These are phyloP conservation scores for Eutypella sp. DNA, from an alignment of 2,329 filamentous ascomycete species.

Conservation along the genomic window DNA sequence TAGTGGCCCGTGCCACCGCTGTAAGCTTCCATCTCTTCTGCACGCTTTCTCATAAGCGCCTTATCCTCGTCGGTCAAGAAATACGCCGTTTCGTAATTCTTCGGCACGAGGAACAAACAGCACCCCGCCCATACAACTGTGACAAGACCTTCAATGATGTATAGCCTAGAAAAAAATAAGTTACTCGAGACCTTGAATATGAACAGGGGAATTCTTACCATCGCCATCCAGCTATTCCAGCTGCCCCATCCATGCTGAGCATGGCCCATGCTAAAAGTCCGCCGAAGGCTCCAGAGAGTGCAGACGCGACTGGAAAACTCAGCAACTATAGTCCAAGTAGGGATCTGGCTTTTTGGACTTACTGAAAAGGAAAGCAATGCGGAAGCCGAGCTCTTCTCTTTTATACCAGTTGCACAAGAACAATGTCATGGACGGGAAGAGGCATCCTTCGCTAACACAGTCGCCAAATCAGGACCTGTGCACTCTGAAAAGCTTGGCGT, in stretches of 20 bases:
- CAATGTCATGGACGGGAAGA: slow-evolving; percentile 24
- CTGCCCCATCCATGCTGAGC: slow-evolving; percentile 22
- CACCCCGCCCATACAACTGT: slow-evolving; percentile 11
- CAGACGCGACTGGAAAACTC: slow-evolving; percentile 15
- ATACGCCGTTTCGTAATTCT: slow-evolving; percentile 15
- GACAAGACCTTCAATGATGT: slow-evolving; percentile 18
- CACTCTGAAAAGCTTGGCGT: no score
- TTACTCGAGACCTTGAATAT: no score
- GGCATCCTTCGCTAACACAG: slow-evolving; percentile 17
- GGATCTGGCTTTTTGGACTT: no score
- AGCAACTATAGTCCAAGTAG: background rate
- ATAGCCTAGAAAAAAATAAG: no score
- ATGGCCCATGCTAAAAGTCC: slow-evolving; percentile 22
- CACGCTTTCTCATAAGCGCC: slow-evolving; percentile 14
- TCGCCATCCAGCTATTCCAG: slow-evolving; percentile 21
- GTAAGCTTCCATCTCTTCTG: slow-evolving; percentile 18
- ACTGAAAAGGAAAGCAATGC: slow-evolving; percentile 23
- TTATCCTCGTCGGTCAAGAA: slow-evolving; percentile 16
- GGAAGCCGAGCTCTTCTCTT: slow-evolving; percentile 22
- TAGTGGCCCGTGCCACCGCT: slow-evolving; percentile 19
- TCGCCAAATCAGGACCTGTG: background rate
- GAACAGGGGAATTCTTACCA: no score
- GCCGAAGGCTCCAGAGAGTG: slow-evolving; percentile 23
- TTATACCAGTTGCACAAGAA: slow-evolving; percentile 28
- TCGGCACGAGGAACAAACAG: slow-evolving; percentile 11